Conservation (phyloP, 1,139 yeast species). For the Candida buenavistaensis region DNA sequence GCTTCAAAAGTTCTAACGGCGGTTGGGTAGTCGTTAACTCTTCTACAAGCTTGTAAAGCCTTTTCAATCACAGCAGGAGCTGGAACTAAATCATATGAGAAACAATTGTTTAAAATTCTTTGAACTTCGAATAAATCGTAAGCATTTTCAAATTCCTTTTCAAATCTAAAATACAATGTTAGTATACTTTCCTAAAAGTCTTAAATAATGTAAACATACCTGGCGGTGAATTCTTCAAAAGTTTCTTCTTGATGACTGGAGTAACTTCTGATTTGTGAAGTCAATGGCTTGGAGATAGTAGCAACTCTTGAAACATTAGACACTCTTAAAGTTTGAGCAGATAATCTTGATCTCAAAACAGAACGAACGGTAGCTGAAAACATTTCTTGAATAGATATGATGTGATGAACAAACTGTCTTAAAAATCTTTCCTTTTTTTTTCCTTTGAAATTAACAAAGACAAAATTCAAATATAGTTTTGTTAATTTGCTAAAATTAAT, state of each 20-base stretch:
- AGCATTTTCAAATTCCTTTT: conserved; percentile 96
- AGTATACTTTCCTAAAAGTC: neutral
- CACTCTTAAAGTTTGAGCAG: conserved; percentile 28
- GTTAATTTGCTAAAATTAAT: too few relatives aligned
- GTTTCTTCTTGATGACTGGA: conserved; percentile 78
- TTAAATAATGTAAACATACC: conserved; percentile 35
- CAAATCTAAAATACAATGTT: conserved; percentile 54
- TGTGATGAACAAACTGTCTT: neutral
- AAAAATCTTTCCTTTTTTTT: neutral
- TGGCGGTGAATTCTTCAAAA: conserved; percentile 89
- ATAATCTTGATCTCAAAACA: conserved; percentile 48
- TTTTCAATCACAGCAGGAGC: conserved; percentile 95
- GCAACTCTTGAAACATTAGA: conserved; percentile 18
- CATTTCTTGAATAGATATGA: conserved; percentile 24
- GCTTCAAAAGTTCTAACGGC: conserved; percentile 98
- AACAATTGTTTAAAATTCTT: conserved; percentile 85
- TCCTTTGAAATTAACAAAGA: too few relatives aligned
- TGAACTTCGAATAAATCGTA: conserved; percentile 98
- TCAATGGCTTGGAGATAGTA: conserved; percentile 17
- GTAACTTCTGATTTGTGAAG: conserved; percentile 54
- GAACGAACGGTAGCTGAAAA: conserved; percentile 54
- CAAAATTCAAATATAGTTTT: too few relatives aligned
- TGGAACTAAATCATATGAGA: conserved; percentile 97
- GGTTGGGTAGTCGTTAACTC: conserved; percentile 98
- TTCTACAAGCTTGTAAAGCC: conserved; percentile 97